Percentiles rank a stretch among this genome's conserved stretches.
These are phyloP conservation scores for Euphorbia pulcherrima DNA, from an alignment of 345 rosid species.

Conservation along the genomic window DNA sequence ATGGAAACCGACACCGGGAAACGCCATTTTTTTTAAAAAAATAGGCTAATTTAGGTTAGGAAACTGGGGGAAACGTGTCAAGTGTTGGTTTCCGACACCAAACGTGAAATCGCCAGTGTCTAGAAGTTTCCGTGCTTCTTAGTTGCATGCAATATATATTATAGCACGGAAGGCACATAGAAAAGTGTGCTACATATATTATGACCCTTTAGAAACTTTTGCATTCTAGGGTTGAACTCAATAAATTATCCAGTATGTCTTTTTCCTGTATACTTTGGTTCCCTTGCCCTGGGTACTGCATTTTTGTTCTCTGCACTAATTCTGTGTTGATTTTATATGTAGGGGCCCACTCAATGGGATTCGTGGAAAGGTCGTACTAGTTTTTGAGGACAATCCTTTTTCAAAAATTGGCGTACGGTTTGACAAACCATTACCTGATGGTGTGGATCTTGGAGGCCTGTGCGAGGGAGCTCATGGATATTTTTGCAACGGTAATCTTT, in stretches of 20 bases:
- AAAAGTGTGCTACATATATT: neutral
- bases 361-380: slow-evolving; percentile 64
- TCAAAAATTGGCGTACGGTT: slow-evolving; percentile 86
- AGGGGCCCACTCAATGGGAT: slow-evolving; percentile 67
- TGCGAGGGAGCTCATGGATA: slow-evolving; percentile 74
- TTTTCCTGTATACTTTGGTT: neutral
- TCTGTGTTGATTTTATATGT: slow-evolving; percentile 7
- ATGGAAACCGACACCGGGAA: too few relatives aligned
- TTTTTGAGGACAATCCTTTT: slow-evolving; percentile 62
- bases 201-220: neutral
- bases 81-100: too few relatives aligned
- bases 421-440: slow-evolving; percentile 72
- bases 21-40: too few relatives aligned
- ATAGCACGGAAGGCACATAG: neutral
- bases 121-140: too few relatives aligned
- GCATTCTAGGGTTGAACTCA: neutral
- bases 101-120: too few relatives aligned
- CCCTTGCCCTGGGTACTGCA: neutral
- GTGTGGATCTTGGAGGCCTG: slow-evolving; percentile 74
- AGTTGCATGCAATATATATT: too few relatives aligned
- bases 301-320: neutral
- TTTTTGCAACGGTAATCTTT: slow-evolving; percentile 76
- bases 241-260: neutral
- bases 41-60: too few relatives aligned
- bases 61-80: too few relatives aligned